phyloP scores from a whole-genome alignment of 257 asterid species.

The Penstemon eatonii region DNA sequence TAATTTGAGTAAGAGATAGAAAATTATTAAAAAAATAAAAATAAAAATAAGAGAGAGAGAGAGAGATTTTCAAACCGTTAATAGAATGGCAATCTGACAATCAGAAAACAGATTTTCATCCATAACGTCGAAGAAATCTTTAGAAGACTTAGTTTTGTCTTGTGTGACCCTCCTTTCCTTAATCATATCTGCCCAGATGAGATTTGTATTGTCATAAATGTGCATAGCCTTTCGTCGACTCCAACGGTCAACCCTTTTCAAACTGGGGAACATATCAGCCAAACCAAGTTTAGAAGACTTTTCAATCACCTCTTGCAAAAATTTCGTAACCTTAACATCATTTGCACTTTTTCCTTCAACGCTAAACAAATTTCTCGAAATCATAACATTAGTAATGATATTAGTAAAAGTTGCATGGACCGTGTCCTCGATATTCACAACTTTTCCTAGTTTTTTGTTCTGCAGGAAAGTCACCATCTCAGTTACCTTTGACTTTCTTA shows the following conservation, averaged over 20 bases:
- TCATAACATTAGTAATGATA: not conserved
- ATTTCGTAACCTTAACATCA: not conserved
- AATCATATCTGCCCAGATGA: conserved; percentile 14
- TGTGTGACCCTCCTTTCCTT: conserved; percentile 13
- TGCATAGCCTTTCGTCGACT: not conserved
- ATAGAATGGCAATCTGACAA: not conserved
- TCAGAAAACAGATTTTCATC: not conserved
- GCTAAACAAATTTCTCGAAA: conserved; percentile 3
- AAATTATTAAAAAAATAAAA: no score
- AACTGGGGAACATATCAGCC: conserved; percentile 6
- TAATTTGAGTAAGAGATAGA: no score
- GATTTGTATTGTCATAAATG: not conserved
- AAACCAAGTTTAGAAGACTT: not conserved
- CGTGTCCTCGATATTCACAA: not conserved
- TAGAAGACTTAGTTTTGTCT: not conserved
- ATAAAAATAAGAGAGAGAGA: not conserved
- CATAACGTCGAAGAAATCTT: conserved; percentile 11
- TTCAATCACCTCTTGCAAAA: not conserved
- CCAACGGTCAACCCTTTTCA: not conserved
- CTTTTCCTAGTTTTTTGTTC: not conserved
- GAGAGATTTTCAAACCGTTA: not conserved
- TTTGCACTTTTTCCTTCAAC: not conserved
- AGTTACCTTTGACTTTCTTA: not conserved
- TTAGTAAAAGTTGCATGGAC: not conserved
- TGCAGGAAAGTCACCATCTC: conserved; percentile 5